Base-by-base conservation (phyloP, 2,329 filamentous ascomycete genomes). In the Claviceps purpurea region DNA sequence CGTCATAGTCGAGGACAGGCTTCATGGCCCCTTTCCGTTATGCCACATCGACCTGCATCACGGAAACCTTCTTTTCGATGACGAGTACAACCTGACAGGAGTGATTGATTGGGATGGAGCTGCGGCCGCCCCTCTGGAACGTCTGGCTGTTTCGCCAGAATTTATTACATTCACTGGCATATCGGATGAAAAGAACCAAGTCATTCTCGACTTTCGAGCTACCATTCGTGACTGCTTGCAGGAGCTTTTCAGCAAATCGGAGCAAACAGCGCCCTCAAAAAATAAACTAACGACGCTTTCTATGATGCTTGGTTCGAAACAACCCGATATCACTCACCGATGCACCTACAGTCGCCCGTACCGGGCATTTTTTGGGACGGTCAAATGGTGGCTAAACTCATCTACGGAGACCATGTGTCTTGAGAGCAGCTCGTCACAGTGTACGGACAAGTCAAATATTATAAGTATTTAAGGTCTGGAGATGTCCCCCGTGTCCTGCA, bases 51-150 rank as follows among this genome's bases (percentile, higher is more conserved):
- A 51, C 52, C 45, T 49, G 4, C 49, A 54, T 49, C 50, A 49
- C n/a, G 49, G 52, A 48, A 54, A 54, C 30, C 52, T 51, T 48
- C 52, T 51, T 8, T 54, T 54, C 40, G 52, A 51, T 34, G 51
- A 52, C 22, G n/a, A 52, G 18, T 52, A 50, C 26, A 49, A 52
- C 22, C n/a, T 52, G 11, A 50, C 46, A 34, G 51, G 51, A 22
- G 51, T 52, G 22, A 22, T 52, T 30, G 51, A 49, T 30, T 52
- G 51, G 51, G 49, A 39, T 38, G 20, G 22, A 13, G 30, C 51
- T 22, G 51, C 51, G n/a, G 50, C 46, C 13, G 48, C 48, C 13
- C 48, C 48, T 24, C 45, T 54, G 4, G 49, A 54, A n/a, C 52
- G 52, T 44, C 16, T 54, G 38, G 52, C 52, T 50, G 52, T 54